Base-by-base conservation (phyloP, 1,284 basidiomycete genomes). In the Cryptococcus sp. region DNA sequence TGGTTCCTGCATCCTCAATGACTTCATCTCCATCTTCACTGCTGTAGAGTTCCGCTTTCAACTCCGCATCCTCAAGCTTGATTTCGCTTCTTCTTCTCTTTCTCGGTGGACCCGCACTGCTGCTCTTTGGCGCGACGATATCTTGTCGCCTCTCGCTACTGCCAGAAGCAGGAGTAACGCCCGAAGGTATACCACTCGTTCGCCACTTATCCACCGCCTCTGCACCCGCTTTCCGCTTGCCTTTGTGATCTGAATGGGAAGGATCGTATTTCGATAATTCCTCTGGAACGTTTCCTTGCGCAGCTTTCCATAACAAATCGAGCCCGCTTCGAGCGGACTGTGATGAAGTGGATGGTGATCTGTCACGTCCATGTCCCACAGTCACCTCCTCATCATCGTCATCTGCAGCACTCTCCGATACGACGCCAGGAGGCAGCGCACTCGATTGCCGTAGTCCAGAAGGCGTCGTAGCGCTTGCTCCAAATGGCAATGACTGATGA, bases 201-300 rank as follows among this genome's bases (percentile, higher is more conserved):
- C 75, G 67, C 75, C 75, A 76, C 55, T 76, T 72, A n/a, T 69
- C 72, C 0, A 76, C 75, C 0, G 72, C 72, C 48, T 76, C 73
- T 11, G 72, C 70, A 5, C 74, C 74, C 1, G 68, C 71, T 58
- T 73, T 74, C 17, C 75, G 66, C 54, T 75, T 75, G 16, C 68
- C 67, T 43, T 72, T 70, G 22, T 59, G 57, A 11, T 72, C 70
- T 29, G 52, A 56, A 15, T 56, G 29, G 7, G 17, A 17, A 15
- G 54, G 45, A 39, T 59, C 51, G 26, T 56, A 57, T 2, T 39
- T 25, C 20, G 44, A 43, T 1, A 29, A 38, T 22, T 26, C 22
- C 26, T 56, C 29, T 1, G 58, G 40, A 10, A 61, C 51, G 29
- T 34, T 34, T 16, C 47, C 50, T n/a, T 59, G 55, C 5, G 67